Conservation (phyloP, 2,329 filamentous ascomycete species). For the Neonectria coccinea region DNA sequence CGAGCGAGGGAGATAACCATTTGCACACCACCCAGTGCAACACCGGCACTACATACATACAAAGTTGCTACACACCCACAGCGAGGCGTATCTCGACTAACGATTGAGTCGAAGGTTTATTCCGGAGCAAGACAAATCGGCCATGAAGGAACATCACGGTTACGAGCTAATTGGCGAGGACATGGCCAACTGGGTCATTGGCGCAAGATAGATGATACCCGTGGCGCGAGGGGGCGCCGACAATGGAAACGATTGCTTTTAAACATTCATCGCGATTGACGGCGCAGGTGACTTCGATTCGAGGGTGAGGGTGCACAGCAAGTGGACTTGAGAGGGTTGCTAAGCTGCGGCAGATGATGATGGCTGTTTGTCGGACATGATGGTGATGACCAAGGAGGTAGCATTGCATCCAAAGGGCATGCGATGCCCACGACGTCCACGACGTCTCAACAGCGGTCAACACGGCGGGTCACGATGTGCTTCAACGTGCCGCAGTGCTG, state of each 20-base stretch:
- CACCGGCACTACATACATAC: neutral
- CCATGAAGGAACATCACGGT: neutral
- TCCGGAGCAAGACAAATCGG: neutral
- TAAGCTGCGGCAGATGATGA: neutral
- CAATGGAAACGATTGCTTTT: slow-evolving; percentile 28
- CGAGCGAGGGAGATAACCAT: neutral
- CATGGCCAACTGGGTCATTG: slow-evolving; percentile 16
- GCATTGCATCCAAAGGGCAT: slow-evolving; percentile 18
- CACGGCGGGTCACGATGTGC: neutral
- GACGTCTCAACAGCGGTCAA: neutral
- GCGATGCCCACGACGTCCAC: slow-evolving; percentile 15
- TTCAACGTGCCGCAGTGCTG: neutral
- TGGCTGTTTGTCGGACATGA: neutral
- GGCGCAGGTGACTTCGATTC: slow-evolving; percentile 13
- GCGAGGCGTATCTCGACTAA: neutral
- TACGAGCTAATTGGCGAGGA: slow-evolving; percentile 5
- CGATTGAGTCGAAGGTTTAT: neutral
- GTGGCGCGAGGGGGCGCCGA: slow-evolving; percentile 29
- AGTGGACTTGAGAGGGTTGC: neutral
- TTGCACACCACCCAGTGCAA: neutral
- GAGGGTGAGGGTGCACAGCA: slow-evolving; percentile 14
- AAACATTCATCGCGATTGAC: slow-evolving; percentile 7
- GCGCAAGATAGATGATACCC: slow-evolving; percentile 43
- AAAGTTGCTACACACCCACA: neutral
- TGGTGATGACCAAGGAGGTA: slow-evolving; percentile 1